A percentile compares a stretch with the other conserved stretches of the same genome.
These are phyloP conservation scores for Suillus bovinus DNA, from an alignment of 768 basidiomycete species.

Conservation along the genomic window DNA sequence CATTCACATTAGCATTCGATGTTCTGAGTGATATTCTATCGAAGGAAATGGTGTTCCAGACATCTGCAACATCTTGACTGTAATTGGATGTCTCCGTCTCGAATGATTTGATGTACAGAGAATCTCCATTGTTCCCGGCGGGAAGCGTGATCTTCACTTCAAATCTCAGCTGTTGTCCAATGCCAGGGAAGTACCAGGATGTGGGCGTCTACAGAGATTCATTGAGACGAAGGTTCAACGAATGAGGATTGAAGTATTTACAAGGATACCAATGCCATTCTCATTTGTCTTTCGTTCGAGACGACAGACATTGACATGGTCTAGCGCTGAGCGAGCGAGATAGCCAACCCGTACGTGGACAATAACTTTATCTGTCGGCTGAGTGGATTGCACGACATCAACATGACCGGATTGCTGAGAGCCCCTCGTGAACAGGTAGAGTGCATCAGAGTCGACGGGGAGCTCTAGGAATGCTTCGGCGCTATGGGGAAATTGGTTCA, in stretches of 20 bases:
- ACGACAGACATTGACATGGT: slow-evolving; percentile 30
- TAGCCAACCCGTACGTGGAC: slow-evolving; percentile 32
- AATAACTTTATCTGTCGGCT: slow-evolving; percentile 27
- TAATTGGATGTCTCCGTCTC: slow-evolving; percentile 44
- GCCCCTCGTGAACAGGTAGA: slow-evolving; percentile 34
- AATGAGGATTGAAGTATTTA: slow-evolving; percentile 17
- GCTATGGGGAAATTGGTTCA: slow-evolving; percentile 24
- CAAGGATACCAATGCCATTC: slow-evolving; percentile 36
- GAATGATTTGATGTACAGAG: slow-evolving; percentile 41
- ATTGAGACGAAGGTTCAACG: neutral
- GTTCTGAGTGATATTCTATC: slow-evolving; percentile 36
- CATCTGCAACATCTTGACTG: slow-evolving; percentile 36
- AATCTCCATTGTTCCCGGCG: slow-evolving; percentile 18
- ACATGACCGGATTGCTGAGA: slow-evolving; percentile 27
- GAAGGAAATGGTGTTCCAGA: slow-evolving; percentile 39
- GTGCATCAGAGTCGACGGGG: slow-evolving; percentile 28
- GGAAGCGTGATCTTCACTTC: slow-evolving; percentile 42
- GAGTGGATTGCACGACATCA: slow-evolving; percentile 30
- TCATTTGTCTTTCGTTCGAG: slow-evolving; percentile 25
- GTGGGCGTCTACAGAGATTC: slow-evolving; percentile 33
- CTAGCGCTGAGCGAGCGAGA: slow-evolving; percentile 15
- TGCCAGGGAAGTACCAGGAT: slow-evolving; percentile 11
- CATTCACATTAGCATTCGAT: slow-evolving; percentile 35
- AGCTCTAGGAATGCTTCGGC: slow-evolving; percentile 30
- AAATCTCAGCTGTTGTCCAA: slow-evolving; percentile 29